A percentile compares a stretch with the other conserved stretches of the same genome.
phyloP scores from a whole-genome alignment of 2,329 filamentous ascomycete genomes.

The Sclerotinia borealis region DNA sequence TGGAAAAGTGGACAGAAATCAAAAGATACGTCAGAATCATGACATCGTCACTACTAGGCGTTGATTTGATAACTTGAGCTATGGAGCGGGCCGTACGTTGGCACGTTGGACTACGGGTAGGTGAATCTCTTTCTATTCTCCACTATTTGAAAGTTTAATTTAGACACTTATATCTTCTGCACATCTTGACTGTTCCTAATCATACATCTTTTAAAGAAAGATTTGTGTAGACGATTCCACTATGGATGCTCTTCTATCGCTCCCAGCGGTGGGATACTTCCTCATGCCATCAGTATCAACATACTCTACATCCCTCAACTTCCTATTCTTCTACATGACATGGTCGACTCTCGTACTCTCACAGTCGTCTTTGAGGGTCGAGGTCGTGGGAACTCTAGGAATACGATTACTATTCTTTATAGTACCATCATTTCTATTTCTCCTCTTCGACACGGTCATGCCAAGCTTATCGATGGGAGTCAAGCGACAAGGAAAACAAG shows the following conservation, averaged over 20 bases:
- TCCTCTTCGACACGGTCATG: conserved; percentile 64
- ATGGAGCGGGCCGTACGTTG: conserved; percentile 1
- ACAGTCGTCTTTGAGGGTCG: conserved; percentile 67
- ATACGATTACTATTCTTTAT: conserved; percentile 67
- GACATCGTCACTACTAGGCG: conserved; percentile 7
- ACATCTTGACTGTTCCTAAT: background rate
- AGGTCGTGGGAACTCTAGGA: conserved; percentile 63
- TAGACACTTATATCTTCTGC: background rate
- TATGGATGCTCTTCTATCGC: conserved; percentile 64
- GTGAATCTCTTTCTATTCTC: background rate
- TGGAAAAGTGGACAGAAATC: background rate
- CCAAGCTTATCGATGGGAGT: conserved; percentile 63
- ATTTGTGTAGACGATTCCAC: background rate
- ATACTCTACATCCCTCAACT: conserved; percentile 73
- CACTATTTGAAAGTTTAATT: background rate
- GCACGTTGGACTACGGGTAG: background rate
- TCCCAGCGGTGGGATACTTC: conserved; percentile 66
- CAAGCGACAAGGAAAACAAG: conserved; percentile 56
- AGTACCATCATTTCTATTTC: conserved; percentile 64
- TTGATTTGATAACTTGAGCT: background rate
- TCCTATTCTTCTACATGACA: conserved; percentile 85
- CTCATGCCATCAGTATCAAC: conserved; percentile 56
- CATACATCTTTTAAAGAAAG: background rate
- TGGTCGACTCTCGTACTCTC: conserved; percentile 63
- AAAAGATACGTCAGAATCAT: conserved; percentile 3